Conservation (phyloP, 2,329 filamentous ascomycete genomes). For the Fusarium nodosum region DNA sequence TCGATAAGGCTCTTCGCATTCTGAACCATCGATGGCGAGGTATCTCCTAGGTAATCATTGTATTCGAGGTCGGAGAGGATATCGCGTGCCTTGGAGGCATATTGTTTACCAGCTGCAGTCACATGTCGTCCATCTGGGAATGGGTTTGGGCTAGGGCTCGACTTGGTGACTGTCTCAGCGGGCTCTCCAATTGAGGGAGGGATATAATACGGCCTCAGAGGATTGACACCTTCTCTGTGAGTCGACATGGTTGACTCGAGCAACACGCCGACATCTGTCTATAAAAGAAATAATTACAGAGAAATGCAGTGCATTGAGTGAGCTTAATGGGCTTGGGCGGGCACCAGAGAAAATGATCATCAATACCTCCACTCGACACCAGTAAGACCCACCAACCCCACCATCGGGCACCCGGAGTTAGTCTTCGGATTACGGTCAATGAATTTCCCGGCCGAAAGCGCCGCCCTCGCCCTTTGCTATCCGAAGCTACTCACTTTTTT, state of each 20-base stretch:
- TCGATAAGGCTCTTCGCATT: slow-evolving; percentile 83
- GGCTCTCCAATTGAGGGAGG: slow-evolving; percentile 68
- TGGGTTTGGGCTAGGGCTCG: slow-evolving; percentile 60
- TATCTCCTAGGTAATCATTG: slow-evolving; percentile 84
- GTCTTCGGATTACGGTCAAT: slow-evolving; percentile 52
- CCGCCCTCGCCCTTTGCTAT: slow-evolving; percentile 41
- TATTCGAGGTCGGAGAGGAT: slow-evolving; percentile 93
- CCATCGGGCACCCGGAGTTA: slow-evolving; percentile 45
- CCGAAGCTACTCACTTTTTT: slow-evolving; percentile 49
- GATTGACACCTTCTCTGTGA: slow-evolving; percentile 67
- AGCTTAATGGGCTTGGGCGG: slow-evolving; percentile 38
- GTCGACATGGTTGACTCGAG: slow-evolving; percentile 58
- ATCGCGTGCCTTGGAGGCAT: slow-evolving; percentile 76
- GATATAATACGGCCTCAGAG: slow-evolving; percentile 78
- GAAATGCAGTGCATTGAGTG: slow-evolving; percentile 29
- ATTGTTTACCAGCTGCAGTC: slow-evolving; percentile 52
- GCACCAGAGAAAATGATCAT: slow-evolving; percentile 53
- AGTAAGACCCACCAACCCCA: slow-evolving; percentile 23
- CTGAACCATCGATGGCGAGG: slow-evolving; percentile 80
- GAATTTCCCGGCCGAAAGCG: slow-evolving; percentile 53
- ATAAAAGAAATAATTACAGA: slow-evolving; percentile 29
- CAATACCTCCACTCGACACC: slow-evolving; percentile 21
- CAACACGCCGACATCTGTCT: slow-evolving; percentile 48
- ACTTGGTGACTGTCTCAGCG: slow-evolving; percentile 52
- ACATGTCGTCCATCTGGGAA: slow-evolving; percentile 61